Percentiles rank a stretch among this genome's conserved stretches.
Conservation (phyloP, 139 green algal species). For the Parachlorella kessleri region DNA sequence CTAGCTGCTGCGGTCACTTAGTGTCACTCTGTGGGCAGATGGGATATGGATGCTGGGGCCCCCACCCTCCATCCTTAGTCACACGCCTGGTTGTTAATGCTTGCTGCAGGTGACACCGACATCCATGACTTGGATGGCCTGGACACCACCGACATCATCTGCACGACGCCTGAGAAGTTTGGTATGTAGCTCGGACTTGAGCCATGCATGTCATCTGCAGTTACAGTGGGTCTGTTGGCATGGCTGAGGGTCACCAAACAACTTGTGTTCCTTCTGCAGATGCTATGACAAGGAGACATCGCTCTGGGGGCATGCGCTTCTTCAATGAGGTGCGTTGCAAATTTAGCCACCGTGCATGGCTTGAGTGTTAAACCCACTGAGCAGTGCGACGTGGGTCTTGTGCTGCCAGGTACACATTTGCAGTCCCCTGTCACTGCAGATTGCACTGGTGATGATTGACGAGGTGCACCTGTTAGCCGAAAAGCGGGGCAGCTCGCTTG, state of each 20-base stretch:
- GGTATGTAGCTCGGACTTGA: too few species aligned
- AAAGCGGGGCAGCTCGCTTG: slow-evolving; percentile 72
- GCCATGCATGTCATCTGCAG: too few species aligned
- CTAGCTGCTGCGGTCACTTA: too few species aligned
- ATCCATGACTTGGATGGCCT: slow-evolving; percentile 40
- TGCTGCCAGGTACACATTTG: too few species aligned
- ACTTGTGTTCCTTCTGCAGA: too few species aligned
- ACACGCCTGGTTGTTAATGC: background rate
- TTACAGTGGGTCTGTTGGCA: too few species aligned
- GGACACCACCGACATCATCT: slow-evolving; percentile 80
- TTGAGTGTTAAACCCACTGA: too few species aligned
- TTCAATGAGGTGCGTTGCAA: slow-evolving; percentile 69
- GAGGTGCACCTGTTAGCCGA: slow-evolving; percentile 93
- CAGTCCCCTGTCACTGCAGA: slow-evolving; percentile 63
- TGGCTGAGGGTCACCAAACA: too few species aligned
- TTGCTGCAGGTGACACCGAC: slow-evolving; percentile 53
- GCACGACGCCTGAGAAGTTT: slow-evolving; percentile 87
- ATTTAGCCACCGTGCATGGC: too few species aligned
- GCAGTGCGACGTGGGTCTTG: slow-evolving; percentile 16
- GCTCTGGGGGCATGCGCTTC: slow-evolving; percentile 68
- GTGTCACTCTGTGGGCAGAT: too few species aligned
- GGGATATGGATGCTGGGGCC: too few species aligned
- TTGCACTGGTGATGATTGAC: slow-evolving; percentile 88
- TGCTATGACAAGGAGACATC: slow-evolving; percentile 52
- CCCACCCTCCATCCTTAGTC: too few species aligned